Base-by-base conservation (phyloP, 768 basidiomycete species). In the Auricularia auricula-judae region DNA sequence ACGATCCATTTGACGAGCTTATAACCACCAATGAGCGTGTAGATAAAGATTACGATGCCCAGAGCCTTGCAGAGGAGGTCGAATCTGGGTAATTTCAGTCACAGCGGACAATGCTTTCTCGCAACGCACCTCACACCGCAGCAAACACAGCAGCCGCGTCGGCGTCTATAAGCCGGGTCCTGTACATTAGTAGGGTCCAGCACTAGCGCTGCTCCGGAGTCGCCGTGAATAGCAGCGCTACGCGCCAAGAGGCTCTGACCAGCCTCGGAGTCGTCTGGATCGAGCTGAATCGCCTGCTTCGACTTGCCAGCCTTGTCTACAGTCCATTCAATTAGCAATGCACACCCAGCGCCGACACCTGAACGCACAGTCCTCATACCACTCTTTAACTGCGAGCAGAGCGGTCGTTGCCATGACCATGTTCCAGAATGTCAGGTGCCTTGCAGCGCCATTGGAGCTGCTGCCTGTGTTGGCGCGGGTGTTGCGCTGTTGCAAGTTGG, bases 61-160 rank as follows among this genome's bases (percentile, higher is more conserved):
- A 84, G 74, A 1, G 80, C 81, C 68, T 82, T 85, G 77, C 79
- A 84, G 70, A 84, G 79, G 12, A 84, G 71, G 36, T 74, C 74
- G 67, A 82, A 83, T 66, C 83, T 84, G 63, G n/a, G 56, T 8
- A 12, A 5, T 5, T 51, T 21, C 5, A 51, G 2, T 5, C 16
- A 10, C 21, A 21, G 5, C 21, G 8, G 56, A 23, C 29, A 35
- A 8, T 12, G 56, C 23, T 59, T 29, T 59, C 18, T 16, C 43
- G 29, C 14, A 35, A 67, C 80, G 64, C 62, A 84, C 82, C 79
- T 73, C 56, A 80, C 34, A 16, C 82, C 82, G 69, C 81, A 84
- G 73, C 82, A 83, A 33, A 82, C 71, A 67, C 82, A 84, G 68
- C 80, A 82, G 14, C 75, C 74, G 34, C 65, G 67, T 63, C 69